These are phyloP conservation scores for Dryadomyces sulphureus DNA, from an alignment of 2,329 filamentous ascomycete species.

Conservation along the genomic window DNA sequence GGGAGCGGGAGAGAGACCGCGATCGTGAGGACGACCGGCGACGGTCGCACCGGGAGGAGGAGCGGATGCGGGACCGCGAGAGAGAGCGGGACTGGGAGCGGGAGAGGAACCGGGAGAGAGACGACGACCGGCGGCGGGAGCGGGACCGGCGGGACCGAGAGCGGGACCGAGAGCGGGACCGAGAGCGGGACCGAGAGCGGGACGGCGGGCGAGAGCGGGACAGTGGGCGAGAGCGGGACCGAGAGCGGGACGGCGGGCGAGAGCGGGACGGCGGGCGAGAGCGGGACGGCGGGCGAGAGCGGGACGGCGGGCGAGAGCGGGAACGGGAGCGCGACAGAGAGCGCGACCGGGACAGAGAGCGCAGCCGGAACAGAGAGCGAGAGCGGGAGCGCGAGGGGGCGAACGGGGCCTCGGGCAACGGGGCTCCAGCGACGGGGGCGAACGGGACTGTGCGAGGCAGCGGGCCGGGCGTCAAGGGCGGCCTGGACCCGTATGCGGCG, in stretches of 20 bases:
- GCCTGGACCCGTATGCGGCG: constrained; percentile 46
- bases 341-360: neutral
- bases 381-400: constrained; percentile 4
- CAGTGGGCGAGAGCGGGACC: constrained; percentile 13
- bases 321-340: constrained; percentile 5
- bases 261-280: constrained; percentile 3
- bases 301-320: constrained; percentile 1
- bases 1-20: neutral
- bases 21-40: neutral
- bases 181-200: neutral
- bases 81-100: constrained; percentile 12
- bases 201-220: constrained; percentile 8
- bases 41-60: constrained; percentile 4
- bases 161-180: neutral
- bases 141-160: constrained; percentile 2
- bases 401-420: neutral
- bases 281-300: neutral
- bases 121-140: constrained; percentile 3
- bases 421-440: constrained; percentile 7
- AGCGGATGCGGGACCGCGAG: constrained; percentile 7
- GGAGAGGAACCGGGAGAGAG: neutral
- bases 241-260: neutral
- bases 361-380: constrained; percentile 12
- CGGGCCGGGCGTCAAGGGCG: neutral
- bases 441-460: neutral